These are phyloP conservation scores for Cymbopogon flexuosus DNA, from an alignment of 202 grass and related monocot species.

Conservation along the genomic window DNA sequence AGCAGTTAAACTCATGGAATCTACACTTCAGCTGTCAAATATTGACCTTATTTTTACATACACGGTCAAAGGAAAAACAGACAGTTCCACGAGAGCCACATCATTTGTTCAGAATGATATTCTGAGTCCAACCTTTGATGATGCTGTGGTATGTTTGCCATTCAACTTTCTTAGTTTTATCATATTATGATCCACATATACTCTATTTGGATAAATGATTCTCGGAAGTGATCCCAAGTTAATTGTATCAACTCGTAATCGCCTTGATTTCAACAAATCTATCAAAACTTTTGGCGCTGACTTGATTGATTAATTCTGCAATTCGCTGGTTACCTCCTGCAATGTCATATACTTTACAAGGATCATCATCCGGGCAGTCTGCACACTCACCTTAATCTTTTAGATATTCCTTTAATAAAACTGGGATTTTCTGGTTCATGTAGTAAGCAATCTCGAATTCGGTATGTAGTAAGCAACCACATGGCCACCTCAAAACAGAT, in stretches of 20 bases:
- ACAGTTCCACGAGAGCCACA: conserved; percentile 41
- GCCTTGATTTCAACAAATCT: neutral
- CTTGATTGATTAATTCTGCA: neutral
- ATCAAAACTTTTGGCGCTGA: neutral
- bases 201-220: neutral
- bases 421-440: neutral
- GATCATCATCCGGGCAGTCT: conserved; percentile 9
- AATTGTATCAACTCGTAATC: neutral
- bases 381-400: neutral
- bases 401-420: neutral
- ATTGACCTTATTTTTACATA: conserved; percentile 86
- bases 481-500: neutral
- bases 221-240: neutral
- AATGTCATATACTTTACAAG: neutral
- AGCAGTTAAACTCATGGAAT: conserved; percentile 70
- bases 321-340: neutral
- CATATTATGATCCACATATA: conserved; percentile 17
- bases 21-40: conserved; percentile 85
- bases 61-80: conserved; percentile 53
- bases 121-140: conserved; percentile 62
- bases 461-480: neutral
- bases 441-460: neutral
- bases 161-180: neutral
- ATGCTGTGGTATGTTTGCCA: conserved; percentile 49
- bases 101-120: conserved; percentile 89